Percentiles rank a stretch among this genome's conserved stretches.
These are phyloP conservation scores for Gracilaria domingensis DNA, from an alignment of 23 red algal genomes.

Conservation along the genomic window DNA sequence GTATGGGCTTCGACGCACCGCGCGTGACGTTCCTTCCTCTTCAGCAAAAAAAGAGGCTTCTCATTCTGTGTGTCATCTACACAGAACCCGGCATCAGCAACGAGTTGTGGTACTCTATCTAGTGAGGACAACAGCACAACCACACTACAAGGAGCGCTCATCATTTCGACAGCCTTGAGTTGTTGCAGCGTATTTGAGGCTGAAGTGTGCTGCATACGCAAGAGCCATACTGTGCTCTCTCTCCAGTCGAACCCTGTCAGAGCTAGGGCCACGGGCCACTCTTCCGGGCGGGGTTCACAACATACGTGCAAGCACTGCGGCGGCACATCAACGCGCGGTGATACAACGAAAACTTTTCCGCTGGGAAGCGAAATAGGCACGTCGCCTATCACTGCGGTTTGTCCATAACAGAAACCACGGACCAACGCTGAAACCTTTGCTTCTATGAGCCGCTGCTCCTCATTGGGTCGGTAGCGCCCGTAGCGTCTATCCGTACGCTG, in stretches of 20 bases:
- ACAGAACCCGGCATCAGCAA: background rate
- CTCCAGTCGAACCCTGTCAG: conserved; percentile 23
- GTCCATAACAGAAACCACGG: background rate
- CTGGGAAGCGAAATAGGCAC: background rate
- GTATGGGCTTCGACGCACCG: background rate
- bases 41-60: background rate
- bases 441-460: background rate
- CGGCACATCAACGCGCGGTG: background rate
- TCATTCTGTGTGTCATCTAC: background rate
- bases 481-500: too few species aligned
- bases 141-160: background rate
- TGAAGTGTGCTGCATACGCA: background rate
- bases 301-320: background rate
- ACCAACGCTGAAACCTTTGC: background rate
- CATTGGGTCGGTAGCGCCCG: too few species aligned
- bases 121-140: background rate
- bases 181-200: background rate
- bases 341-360: background rate
- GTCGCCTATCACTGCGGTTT: background rate
- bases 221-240: background rate
- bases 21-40: background rate
- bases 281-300: background rate
- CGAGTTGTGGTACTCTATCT: background rate
- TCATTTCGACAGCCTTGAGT: conserved; percentile 6
- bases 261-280: conserved; percentile 9